A percentile compares a stretch with the other conserved stretches of the same genome.
Conservation (phyloP, 2,329 filamentous ascomycete species). For the Claviceps sp. region DNA sequence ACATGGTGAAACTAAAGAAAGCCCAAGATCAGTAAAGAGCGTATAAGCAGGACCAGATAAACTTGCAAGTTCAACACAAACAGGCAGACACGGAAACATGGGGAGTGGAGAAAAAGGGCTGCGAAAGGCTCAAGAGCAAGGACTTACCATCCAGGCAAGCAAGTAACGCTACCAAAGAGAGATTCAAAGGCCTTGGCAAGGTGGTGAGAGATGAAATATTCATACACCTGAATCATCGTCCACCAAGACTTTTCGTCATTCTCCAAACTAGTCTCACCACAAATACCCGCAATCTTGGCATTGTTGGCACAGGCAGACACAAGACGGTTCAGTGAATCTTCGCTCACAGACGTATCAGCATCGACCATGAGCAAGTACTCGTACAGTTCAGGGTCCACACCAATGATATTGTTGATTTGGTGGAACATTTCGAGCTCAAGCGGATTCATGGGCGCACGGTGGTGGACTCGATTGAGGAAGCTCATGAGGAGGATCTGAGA, state of each 20-base stretch:
- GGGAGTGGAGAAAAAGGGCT: background rate
- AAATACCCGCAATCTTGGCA: conserved; percentile 92
- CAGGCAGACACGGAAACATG: background rate
- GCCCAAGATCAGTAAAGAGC: conserved; percentile 21
- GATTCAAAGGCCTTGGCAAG: conserved; percentile 95
- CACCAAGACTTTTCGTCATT: conserved; percentile 94
- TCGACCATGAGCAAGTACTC: conserved; percentile 97
- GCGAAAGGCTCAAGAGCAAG: conserved; percentile 24
- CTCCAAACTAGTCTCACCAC: conserved; percentile 88
- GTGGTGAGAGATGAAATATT: conserved; percentile 98
- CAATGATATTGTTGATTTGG: conserved; percentile 98
- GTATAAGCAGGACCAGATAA: background rate
- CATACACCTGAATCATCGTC: conserved; percentile 99
- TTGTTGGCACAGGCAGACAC: conserved; percentile 90
- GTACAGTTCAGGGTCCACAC: conserved; percentile 92
- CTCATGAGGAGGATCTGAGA: conserved; percentile 92
- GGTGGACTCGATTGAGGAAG: conserved; percentile 95
- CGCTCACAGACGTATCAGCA: conserved; percentile 85
- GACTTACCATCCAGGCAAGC: conserved; percentile 86
- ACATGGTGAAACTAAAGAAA: conserved; percentile 85
- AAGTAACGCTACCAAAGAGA: conserved; percentile 93
- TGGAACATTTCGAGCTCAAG: conserved; percentile 97
- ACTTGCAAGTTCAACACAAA: background rate
- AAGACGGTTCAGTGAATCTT: conserved; percentile 83
- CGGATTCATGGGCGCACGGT: conserved; percentile 86